phyloP scores from a whole-genome alignment of 1,284 basidiomycete genomes.

The Ceratobasidium sp. region DNA sequence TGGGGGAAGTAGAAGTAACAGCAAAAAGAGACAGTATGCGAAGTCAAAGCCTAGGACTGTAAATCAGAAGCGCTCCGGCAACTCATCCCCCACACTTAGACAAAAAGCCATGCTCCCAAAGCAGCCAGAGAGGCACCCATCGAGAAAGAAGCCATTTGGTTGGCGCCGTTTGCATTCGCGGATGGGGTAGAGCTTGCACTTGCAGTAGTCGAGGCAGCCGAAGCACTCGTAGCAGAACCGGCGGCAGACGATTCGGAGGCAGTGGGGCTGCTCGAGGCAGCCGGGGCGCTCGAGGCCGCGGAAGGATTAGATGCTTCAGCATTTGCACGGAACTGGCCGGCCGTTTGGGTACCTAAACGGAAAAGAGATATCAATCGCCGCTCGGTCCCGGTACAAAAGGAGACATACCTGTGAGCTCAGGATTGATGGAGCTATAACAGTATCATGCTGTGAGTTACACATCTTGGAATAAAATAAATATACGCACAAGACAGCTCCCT shows the following conservation, averaged over 20 bases:
- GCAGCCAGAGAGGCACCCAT: conserved; percentile 32
- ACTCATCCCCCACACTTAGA: conserved; percentile 9
- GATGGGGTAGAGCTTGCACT: neutral
- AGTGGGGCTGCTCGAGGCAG: neutral
- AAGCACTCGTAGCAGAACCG: neutral
- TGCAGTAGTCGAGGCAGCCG: neutral
- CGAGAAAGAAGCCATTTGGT: conserved; percentile 21
- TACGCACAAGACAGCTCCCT: conserved; percentile 39
- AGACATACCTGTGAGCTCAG: conserved; percentile 25
- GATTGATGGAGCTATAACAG: conserved; percentile 29
- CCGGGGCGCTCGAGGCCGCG: conserved; percentile 9
- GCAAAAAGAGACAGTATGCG: neutral
- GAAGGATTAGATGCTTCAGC: conserved; percentile 37
- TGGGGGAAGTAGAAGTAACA: neutral
- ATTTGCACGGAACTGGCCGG: conserved; percentile 42
- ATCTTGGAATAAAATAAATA: too few species aligned
- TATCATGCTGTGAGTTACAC: neutral
- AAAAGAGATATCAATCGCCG: neutral
- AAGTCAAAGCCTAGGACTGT: too few species aligned
- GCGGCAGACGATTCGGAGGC: neutral
- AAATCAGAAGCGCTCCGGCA: neutral
- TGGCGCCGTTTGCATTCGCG: conserved; percentile 10
- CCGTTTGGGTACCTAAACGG: conserved; percentile 20
- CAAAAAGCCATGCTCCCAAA: conserved; percentile 39
- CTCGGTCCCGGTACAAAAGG: neutral